A percentile compares a stretch with the other conserved stretches of the same genome.
phyloP scores from a whole-genome alignment of 164 flowering plant genomes.

The Nymphaea colorata region DNA sequence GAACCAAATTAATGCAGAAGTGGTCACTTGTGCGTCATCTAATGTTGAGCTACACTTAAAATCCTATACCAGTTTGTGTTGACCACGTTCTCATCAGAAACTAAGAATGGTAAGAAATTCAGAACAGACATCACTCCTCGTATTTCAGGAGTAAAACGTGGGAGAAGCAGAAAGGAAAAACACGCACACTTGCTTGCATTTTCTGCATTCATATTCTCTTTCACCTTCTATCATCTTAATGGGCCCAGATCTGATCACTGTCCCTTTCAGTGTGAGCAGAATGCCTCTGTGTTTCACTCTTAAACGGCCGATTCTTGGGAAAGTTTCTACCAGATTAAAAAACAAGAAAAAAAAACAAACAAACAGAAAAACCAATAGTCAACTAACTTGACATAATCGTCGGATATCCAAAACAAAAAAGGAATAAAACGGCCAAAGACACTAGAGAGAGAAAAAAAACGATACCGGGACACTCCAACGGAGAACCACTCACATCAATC shows the following conservation, averaged over 20 bases:
- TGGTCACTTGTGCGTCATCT: too few species aligned
- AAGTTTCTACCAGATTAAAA: conserved; percentile 38
- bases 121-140: too few species aligned
- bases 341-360: neutral
- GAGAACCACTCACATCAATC: conserved; percentile 45
- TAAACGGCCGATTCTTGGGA: conserved; percentile 80
- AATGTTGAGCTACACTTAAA: too few species aligned
- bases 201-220: conserved; percentile 58
- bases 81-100: too few species aligned
- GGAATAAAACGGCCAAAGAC: neutral
- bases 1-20: too few species aligned
- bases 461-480: conserved; percentile 72
- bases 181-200: conserved; percentile 59
- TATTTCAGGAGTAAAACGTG: too few species aligned
- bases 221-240: conserved; percentile 94
- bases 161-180: neutral
- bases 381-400: neutral
- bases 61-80: too few species aligned
- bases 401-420: neutral
- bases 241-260: conserved; percentile 80
- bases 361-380: neutral
- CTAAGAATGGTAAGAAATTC: too few species aligned
- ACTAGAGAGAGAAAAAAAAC: neutral
- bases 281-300: conserved; percentile 85
- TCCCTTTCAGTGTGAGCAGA: conserved; percentile 85